Conservation (phyloP, 495 filamentous ascomycete genomes). For the Neurospora tetraspora region DNA sequence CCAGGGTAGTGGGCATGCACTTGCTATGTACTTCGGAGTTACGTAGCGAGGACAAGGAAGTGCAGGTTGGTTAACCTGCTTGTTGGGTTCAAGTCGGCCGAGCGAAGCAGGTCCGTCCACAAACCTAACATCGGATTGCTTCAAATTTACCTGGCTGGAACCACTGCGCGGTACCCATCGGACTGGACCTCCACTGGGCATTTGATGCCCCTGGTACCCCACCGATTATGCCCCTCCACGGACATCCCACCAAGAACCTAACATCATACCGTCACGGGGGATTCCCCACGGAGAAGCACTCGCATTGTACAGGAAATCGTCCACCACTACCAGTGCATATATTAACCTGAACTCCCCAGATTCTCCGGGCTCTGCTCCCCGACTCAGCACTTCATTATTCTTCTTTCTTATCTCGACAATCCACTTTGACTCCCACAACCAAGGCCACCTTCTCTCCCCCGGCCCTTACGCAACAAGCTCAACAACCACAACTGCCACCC, state of each 20-base stretch:
- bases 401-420: constrained; percentile 22
- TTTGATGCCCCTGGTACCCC: not conserved
- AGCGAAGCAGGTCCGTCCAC: not conserved
- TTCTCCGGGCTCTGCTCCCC: constrained; percentile 21
- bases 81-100: not conserved
- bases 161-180: not conserved
- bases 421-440: constrained; percentile 11
- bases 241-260: not conserved
- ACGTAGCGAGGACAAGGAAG: not conserved
- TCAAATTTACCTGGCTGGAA: not conserved
- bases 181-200: not conserved
- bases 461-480: constrained; percentile 21
- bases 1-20: not conserved
- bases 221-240: not conserved
- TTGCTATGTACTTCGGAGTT: not conserved
- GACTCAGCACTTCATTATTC: constrained; percentile 26
- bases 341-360: constrained; percentile 11
- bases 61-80: not conserved
- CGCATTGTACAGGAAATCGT: constrained; percentile 1
- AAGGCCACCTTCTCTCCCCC: constrained; percentile 31
- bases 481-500: constrained; percentile 6
- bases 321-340: constrained; percentile 3
- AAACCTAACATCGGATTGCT: not conserved
- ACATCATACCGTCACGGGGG: not conserved
- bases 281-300: constrained; percentile 3